Base-by-base conservation (phyloP, 768 basidiomycete genomes). In the Boletus coccyginus region DNA sequence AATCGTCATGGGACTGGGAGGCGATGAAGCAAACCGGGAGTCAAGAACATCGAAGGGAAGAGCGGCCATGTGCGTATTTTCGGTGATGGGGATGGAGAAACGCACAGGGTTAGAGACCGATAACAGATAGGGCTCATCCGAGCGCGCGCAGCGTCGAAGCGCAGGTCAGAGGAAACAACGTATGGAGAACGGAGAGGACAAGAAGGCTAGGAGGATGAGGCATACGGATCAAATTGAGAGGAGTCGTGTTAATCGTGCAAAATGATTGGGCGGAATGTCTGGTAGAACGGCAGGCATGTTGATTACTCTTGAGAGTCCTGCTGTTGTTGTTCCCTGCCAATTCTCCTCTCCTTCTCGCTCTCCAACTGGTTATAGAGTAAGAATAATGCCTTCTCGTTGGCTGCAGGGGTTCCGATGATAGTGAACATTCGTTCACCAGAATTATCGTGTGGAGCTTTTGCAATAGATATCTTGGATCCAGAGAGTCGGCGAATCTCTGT, bases 351-450 rank as follows among this genome's bases (percentile, higher is more conserved):
- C 77, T 96, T 96, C 83, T 95, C 93, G 70, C 87, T 94, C 77
- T 97, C 95, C 60, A 96, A 78, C 70, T 97, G 96, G 67, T 96
- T 94, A 77, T 98, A 99, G 59, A 99, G 81, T 57, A 99, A 77
- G 81, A 96, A 98, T 56, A 99, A 77, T 3, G 97, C 97, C 76
- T 98, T 96, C 77, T 99, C 96, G 73, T 97, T 98, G 63, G 92
- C 90, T 74, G 94, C 92, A 46, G 93, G 90, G 13, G 94, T 94
- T 53, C 97, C 97, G 46, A 97, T 82, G 71, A 99, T 98, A 59
- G 97, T 94, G 78, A 99, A 99, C 96, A 99, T 98, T 63, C 97
- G 83, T 78, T 99, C 97, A 67, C 96, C 97, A 41, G 95, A 94
- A 68, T 98, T 97, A 66, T 98, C 97, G 69, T 98, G 97, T n/a